A percentile compares a stretch with the other conserved stretches of the same genome.
Evolutionary conservation across 2,329 filamentous ascomycete genomes (phyloP).

Genomic region (Incumbomyces delicatus): DNA sequence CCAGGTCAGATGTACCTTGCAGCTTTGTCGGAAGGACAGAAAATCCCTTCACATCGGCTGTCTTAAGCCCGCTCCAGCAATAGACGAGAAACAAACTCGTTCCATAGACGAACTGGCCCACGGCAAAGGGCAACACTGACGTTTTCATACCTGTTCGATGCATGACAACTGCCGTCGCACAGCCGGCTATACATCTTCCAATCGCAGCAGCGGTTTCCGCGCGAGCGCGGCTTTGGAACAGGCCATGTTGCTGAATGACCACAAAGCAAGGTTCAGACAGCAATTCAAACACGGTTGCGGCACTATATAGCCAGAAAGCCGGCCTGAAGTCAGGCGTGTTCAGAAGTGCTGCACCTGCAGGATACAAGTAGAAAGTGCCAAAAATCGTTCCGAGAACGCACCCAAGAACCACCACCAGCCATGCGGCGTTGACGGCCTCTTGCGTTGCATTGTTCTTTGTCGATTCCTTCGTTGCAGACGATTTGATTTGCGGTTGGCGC

Average conservation of each 20-base stretch:
- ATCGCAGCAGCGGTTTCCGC: conserved; percentile 80
- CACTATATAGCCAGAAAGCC: conserved; percentile 45
- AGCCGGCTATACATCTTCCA: conserved; percentile 64
- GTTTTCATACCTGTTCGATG: conserved; percentile 43
- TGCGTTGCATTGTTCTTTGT: conserved; percentile 39
- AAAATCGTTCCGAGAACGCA: conserved; percentile 53
- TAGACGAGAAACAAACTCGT: conserved; percentile 61
- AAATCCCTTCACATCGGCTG: conserved; percentile 53
- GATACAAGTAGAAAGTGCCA: conserved; percentile 57
- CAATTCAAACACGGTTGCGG: conserved; percentile 62
- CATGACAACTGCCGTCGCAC: conserved; percentile 49
- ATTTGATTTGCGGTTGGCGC: conserved; percentile 32
- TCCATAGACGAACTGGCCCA: conserved; percentile 75
- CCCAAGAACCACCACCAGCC: conserved; percentile 64
- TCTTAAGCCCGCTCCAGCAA: conserved; percentile 46
- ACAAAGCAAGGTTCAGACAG: conserved; percentile 82
- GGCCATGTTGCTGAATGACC: conserved; percentile 69
- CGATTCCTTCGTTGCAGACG: conserved; percentile 17
- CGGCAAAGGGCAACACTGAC: conserved; percentile 78
- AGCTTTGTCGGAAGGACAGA: conserved; percentile 51
- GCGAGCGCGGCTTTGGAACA: conserved; percentile 68
- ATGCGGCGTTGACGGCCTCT: conserved; percentile 78
- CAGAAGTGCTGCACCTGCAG: conserved; percentile 40
- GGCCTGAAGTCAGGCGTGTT: conserved; percentile 53
- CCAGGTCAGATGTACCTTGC: conserved; percentile 32